Evolutionary conservation across 345 rosid genomes (phyloP), one percentile per base, ranked within the genome.

Genomic region (Populus euphratica): DNA sequence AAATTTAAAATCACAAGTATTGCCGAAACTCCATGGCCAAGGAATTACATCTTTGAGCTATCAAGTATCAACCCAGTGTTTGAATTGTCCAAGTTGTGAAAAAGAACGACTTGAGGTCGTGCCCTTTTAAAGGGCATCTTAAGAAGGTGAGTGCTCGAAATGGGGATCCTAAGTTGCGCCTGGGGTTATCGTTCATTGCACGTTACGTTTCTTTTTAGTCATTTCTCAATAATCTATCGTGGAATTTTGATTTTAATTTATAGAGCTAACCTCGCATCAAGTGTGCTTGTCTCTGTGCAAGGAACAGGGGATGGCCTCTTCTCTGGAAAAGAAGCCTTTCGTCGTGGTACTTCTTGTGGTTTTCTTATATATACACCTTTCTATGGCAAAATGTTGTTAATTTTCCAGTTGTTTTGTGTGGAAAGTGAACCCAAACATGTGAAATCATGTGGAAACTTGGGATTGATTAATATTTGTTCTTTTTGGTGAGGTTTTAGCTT

Each of bases 241-340:
- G 63, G 29, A n/a, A 56, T 23, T 56, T 56, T 9, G 63, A 23
- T 9, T n/a, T n/a, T 56, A 1, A 9, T 56, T 21, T 14, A 7
- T 59, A n/a, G 56, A 63, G 59, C 61, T 74, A 43, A 43, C 77
- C 31, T 27, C 43, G 77, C 56, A 62, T 63, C 59, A 63, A 74
- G 77, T 63, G 20, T 73, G 54, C 52, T 18, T 73, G 36, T 73
- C 29, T 73, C 29, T 27, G 23, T 74, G 43, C 77, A 63, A 74
- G 69, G 77, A 21, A 68, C 20, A 35, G 43, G 61, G 33, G 75
- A 10, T 25, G 75, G 13, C 41, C n/a, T 68, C 43, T 20, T 68
- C 47, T 21, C 11, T 43, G 70, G 20, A 35, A 68, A 21, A 35
- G 25, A 68, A 68, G 25, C 70, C 6, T 38, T 59, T 52, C 13